Evolutionary conservation across 2,329 filamentous ascomycete genomes (phyloP).

Genomic region (Magnaporthiopsis rhizophila): DNA sequence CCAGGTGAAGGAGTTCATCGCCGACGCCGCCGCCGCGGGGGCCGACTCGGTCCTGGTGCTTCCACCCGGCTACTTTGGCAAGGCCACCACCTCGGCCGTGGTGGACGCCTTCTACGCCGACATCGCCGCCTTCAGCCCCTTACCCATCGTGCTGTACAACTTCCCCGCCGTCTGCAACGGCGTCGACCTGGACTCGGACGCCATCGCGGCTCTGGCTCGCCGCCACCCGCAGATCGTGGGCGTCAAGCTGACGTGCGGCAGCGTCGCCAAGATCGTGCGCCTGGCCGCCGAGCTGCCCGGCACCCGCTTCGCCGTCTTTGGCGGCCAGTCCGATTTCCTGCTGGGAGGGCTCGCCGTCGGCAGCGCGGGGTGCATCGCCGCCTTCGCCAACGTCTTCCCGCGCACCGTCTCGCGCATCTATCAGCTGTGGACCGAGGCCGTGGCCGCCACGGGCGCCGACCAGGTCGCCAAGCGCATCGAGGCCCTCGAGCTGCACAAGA

Average conservation of each 20-base stretch:
- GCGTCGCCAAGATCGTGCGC: slow-evolving; percentile 62
- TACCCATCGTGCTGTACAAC: slow-evolving; percentile 60
- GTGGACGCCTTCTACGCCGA: slow-evolving; percentile 52
- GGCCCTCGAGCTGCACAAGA: slow-evolving; percentile 51
- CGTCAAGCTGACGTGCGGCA: slow-evolving; percentile 52
- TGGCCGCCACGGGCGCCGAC: background rate
- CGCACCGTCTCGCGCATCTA: slow-evolving; percentile 51
- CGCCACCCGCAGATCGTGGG: slow-evolving; percentile 15
- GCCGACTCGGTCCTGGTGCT: slow-evolving; percentile 55
- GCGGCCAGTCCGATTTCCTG: slow-evolving; percentile 67
- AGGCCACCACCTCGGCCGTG: slow-evolving; percentile 48
- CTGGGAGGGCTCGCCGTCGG: slow-evolving; percentile 52
- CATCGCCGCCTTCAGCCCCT: slow-evolving; percentile 39
- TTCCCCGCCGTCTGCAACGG: slow-evolving; percentile 63
- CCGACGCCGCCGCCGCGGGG: slow-evolving; percentile 51
- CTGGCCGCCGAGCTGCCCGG: slow-evolving; percentile 42
- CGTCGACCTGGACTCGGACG: slow-evolving; percentile 58
- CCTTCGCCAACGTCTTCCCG: slow-evolving; percentile 55
- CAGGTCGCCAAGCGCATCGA: slow-evolving; percentile 24
- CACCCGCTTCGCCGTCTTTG: slow-evolving; percentile 57
- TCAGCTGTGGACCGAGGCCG: slow-evolving; percentile 39
- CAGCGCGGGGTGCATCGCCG: slow-evolving; percentile 52
- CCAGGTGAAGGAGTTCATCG: slow-evolving; percentile 52
- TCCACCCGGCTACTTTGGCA: slow-evolving; percentile 58
- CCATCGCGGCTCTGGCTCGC: slow-evolving; percentile 43